Conservation (phyloP, 345 rosid genomes). For the Toxicodendron radicans region DNA sequence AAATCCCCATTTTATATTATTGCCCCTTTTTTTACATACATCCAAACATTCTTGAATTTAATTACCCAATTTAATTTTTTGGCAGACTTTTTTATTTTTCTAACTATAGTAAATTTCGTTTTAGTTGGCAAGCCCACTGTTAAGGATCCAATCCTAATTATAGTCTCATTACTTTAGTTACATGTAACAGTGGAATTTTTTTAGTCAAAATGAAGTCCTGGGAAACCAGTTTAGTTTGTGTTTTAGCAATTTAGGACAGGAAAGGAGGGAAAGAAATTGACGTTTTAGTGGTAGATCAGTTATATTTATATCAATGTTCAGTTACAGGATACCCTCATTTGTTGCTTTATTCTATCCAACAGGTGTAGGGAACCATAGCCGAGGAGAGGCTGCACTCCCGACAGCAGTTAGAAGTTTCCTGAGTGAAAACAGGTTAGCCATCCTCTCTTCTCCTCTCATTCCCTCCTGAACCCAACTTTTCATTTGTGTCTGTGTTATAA, state of each 20-base stretch:
- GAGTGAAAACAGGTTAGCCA: conserved; percentile 55
- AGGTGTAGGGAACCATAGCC: conserved; percentile 95
- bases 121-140: background rate
- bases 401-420: conserved; percentile 74
- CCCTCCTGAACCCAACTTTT: background rate
- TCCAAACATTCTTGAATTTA: background rate
- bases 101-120: background rate
- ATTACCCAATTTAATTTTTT: background rate
- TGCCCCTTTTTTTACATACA: background rate
- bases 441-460: background rate
- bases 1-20: background rate
- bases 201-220: background rate
- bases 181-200: background rate
- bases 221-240: background rate
- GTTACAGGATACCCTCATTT: background rate
- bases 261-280: no score
- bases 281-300: background rate
- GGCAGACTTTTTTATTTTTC: background rate
- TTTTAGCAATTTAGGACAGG: background rate
- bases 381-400: conserved; percentile 82
- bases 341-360: conserved; percentile 20
- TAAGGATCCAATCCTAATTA: background rate
- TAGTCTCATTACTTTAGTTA: background rate
- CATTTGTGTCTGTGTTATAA: background rate
- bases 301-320: background rate